Conservation (phyloP, 331 rosid species). For the Quercus tomentella region DNA sequence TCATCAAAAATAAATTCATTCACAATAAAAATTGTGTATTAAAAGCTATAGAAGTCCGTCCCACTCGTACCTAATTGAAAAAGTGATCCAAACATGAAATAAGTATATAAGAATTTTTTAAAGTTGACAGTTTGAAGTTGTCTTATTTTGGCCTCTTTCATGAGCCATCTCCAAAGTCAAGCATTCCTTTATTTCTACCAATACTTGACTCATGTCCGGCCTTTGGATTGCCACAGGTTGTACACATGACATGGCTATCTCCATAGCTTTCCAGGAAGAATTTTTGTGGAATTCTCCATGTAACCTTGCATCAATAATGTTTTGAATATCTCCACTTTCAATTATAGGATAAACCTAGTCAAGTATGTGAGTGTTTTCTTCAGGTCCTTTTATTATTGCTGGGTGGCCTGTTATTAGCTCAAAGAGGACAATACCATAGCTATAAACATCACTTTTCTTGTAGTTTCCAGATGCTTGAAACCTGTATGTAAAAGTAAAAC, state of each 20-base stretch:
- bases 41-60: too few relatives aligned
- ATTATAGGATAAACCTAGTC: constrained; percentile 29
- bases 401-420: constrained; percentile 28
- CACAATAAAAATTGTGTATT: too few relatives aligned
- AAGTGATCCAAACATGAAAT: too few relatives aligned
- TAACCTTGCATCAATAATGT: constrained; percentile 20
- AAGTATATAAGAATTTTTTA: too few relatives aligned
- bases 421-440: constrained; percentile 33
- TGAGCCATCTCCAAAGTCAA: background rate
- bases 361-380: constrained; percentile 12
- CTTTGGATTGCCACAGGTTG: constrained; percentile 9
- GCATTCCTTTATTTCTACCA: constrained; percentile 11
- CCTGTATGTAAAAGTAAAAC: background rate
- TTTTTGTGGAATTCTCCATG: background rate
- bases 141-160: too few relatives aligned
- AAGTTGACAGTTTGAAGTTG: too few relatives aligned
- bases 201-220: constrained; percentile 20
- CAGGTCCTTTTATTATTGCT: background rate
- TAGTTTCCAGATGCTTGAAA: constrained; percentile 15
- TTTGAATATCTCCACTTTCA: constrained; percentile 21
- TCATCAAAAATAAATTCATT: too few relatives aligned
- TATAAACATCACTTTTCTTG: constrained; percentile 25
- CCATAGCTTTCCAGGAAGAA: constrained; percentile 17
- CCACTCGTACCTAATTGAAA: too few relatives aligned
- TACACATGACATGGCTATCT: constrained; percentile 17